Percentiles rank a stretch among this genome's conserved stretches.
Evolutionary conservation across 306 rosid species (phyloP).

Genomic region (barrel medic (Medicago truncatula)): DNA sequence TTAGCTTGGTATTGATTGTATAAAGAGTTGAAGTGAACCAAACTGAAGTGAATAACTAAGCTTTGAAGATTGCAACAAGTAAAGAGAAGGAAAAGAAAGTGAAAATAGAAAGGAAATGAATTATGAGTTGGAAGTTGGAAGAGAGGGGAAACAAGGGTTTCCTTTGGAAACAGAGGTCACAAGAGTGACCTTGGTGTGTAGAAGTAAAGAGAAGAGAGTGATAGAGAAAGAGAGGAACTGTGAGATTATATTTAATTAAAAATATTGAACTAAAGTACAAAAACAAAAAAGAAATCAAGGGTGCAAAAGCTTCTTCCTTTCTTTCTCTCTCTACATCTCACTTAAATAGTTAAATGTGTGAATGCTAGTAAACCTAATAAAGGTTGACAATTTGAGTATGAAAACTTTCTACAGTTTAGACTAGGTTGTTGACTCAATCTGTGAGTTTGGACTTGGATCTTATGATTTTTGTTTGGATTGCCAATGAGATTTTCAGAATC

Average conservation of each 20-base stretch:
- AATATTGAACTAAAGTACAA: conserved; percentile 1
- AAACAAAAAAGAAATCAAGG: conserved; percentile 7
- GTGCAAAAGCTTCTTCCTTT: neutral
- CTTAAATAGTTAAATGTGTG: neutral
- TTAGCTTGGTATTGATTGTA: conserved; percentile 3
- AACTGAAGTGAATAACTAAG: conserved; percentile 13
- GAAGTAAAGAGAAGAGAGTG: conserved; percentile 25
- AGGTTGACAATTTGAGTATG: too few relatives aligned
- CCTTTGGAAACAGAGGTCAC: conserved; percentile 41
- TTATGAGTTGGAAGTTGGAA: conserved; percentile 29
- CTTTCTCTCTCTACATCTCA: neutral
- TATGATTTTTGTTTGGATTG: too few relatives aligned
- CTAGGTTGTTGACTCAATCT: too few relatives aligned
- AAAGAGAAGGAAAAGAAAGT: conserved; percentile 5
- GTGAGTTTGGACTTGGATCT: too few relatives aligned
- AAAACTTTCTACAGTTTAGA: too few relatives aligned
- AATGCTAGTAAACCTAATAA: neutral
- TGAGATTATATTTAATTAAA: conserved; percentile 29
- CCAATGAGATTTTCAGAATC: too few relatives aligned
- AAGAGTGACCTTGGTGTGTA: conserved; percentile 27
- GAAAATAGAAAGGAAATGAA: conserved; percentile 16
- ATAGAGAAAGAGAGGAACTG: neutral
- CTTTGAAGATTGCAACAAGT: conserved; percentile 19
- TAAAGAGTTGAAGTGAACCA: neutral
- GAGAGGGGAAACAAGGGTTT: conserved; percentile 41